Base-by-base conservation (phyloP, 1,139 yeast species). In the Zygoascus sp. region DNA sequence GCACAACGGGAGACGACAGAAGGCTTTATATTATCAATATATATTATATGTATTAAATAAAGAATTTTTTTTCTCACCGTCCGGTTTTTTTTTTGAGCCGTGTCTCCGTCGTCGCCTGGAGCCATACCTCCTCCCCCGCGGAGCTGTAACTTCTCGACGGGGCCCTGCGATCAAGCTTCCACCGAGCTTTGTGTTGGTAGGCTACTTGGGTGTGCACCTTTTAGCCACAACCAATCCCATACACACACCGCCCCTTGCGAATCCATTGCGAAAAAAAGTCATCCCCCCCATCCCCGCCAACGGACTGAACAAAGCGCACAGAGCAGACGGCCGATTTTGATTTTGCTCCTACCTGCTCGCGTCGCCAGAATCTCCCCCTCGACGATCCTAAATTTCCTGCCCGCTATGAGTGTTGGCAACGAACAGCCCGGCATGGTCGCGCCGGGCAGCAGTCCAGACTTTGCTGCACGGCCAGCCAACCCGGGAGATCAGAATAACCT, bases 351-450 rank as follows among this genome's bases (percentile, higher is more conserved):
- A 23, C 27, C 10, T 23, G 27, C 7, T 10, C 7, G 9, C 27
- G 10, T 23, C 27, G 27, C 27, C 27, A 7, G 34, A 30, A 30
- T 30, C 34, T 16, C 32, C 32, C 15, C 32, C 17, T 30, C 15
- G 8, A 9, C 34, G n/a, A n/a, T n/a, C 27, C 27, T 10, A 16
- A 30, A 30, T 30, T 16, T 16, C 32, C 32, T n/a, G 13, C 17
- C 13, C 15, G 8, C 16, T 16, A 30, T 30, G 34, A 30, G 34
- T 13, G 9, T 30, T 30, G 34, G 34, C 13, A 30, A 44, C 44
- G n/a, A n/a, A n/a, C 45, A 16, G 17, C 42, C 32, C 43, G 30
- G 36, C 49, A 50, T 25, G 44, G 48, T 40, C 16, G 23, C 22
- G 16, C 23, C 22, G n/a, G 38, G 22, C 22, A 11, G n/a, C 15